These are phyloP conservation scores for Lecanicillium sp. DNA, from an alignment of 2,329 filamentous ascomycete genomes.

Conservation along the genomic window DNA sequence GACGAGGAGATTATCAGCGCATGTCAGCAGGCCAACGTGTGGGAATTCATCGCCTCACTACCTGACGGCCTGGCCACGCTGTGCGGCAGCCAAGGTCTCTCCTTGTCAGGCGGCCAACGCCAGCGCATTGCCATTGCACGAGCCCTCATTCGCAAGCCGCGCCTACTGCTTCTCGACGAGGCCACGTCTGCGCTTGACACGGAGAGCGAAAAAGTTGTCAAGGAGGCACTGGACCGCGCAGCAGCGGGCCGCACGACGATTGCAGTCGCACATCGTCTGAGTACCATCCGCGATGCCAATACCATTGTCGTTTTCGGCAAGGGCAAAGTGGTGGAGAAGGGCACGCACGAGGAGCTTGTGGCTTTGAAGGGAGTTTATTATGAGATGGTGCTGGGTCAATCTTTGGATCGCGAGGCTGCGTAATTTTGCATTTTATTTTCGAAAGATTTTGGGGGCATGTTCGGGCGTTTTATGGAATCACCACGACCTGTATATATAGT, in stretches of 20 bases:
- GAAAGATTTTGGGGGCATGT: too few relatives aligned
- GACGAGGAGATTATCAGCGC: slow-evolving; percentile 38
- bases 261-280: slow-evolving; percentile 55
- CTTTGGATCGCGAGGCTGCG: slow-evolving; percentile 25
- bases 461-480: too few relatives aligned
- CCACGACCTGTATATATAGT: too few relatives aligned
- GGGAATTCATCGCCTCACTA: slow-evolving; percentile 46
- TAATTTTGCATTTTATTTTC: too few relatives aligned
- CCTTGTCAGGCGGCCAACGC: slow-evolving; percentile 64
- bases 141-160: slow-evolving; percentile 58
- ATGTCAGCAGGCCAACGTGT: slow-evolving; percentile 46
- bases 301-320: slow-evolving; percentile 51
- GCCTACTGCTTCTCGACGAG: slow-evolving; percentile 64
- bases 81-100: slow-evolving; percentile 60
- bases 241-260: slow-evolving; percentile 43
- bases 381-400: slow-evolving; percentile 43
- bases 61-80: slow-evolving; percentile 54
- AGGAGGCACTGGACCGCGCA: slow-evolving; percentile 48
- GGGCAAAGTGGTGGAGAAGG: slow-evolving; percentile 44
- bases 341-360: slow-evolving; percentile 54
- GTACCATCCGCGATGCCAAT: slow-evolving; percentile 50
- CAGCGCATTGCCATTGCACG: slow-evolving; percentile 68
- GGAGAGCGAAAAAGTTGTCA: slow-evolving; percentile 57
- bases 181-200: slow-evolving; percentile 60
- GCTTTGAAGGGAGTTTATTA: slow-evolving; percentile 39